Conservation (phyloP, 2,329 filamentous ascomycete genomes). For the Fusarium musae region DNA sequence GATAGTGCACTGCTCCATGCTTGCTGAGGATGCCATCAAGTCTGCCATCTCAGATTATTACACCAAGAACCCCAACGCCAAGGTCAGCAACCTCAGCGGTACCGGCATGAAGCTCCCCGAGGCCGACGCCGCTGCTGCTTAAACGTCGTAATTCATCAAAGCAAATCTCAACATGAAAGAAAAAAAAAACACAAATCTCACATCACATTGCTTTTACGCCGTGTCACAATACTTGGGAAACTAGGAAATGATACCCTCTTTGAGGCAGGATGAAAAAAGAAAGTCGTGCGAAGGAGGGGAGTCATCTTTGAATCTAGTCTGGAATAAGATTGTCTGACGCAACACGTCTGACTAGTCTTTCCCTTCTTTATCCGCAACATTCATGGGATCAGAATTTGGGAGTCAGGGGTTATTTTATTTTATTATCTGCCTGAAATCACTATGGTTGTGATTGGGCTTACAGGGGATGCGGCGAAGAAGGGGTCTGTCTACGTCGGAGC, state of each 20-base stretch:
- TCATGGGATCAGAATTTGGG: slow-evolving; percentile 35
- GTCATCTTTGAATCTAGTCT: slow-evolving; percentile 16
- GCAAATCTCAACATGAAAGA: background rate
- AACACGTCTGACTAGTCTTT: slow-evolving; percentile 8
- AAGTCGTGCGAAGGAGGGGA: background rate
- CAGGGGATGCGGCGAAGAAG: slow-evolving; percentile 2
- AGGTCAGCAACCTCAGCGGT: slow-evolving; percentile 79
- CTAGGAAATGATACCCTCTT: slow-evolving; percentile 44
- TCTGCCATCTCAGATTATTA: slow-evolving; percentile 91
- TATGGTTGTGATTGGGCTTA: slow-evolving; percentile 19
- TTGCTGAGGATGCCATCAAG: slow-evolving; percentile 92
- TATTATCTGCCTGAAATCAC: slow-evolving; percentile 30
- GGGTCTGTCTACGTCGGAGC: background rate
- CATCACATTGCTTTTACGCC: slow-evolving; percentile 12
- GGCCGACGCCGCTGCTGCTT: slow-evolving; percentile 54
- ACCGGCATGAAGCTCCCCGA: slow-evolving; percentile 75
- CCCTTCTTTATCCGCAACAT: slow-evolving; percentile 26
- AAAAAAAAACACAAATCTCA: background rate
- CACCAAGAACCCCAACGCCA: slow-evolving; percentile 83
- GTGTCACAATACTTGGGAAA: slow-evolving; percentile 30
- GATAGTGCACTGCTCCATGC: slow-evolving; percentile 88
- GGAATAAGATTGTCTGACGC: slow-evolving; percentile 23
- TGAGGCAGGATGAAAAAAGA: slow-evolving; percentile 36
- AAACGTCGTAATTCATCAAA: slow-evolving; percentile 9
- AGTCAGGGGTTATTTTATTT: slow-evolving; percentile 42